Base-by-base conservation (phyloP, 306 rosid genomes). In the Abrus precatorius region DNA sequence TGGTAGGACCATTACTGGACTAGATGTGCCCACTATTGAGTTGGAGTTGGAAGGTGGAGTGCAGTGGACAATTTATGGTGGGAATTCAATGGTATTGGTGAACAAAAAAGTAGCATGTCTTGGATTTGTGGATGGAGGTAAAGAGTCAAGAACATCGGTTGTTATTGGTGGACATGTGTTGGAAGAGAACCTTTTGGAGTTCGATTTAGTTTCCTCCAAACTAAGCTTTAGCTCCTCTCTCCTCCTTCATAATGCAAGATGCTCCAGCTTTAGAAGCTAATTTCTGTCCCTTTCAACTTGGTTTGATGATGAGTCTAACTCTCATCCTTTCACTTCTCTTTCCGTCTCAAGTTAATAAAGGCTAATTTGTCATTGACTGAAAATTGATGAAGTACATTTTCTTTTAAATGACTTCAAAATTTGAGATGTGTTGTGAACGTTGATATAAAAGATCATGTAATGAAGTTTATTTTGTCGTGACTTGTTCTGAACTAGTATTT, bases 41-140 rank as follows among this genome's bases (percentile, higher is more conserved):
- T 64, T 84, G 43, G 83, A 36, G 71, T 27, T 84, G 2, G 3
- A 44, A 6, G 74, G 56, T 4, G 75, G 54, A 32, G 65, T 57
- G 49, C 1, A 32, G 12, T 84, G 85, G 90, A 70, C 10, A 30
- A 70, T 78, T 28, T 28, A 28, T 9, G 90, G 88, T 69, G 70
- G 12, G 0, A 84, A 84, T 74, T 81, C 84, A 33, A 81, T 84
- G 83, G 83, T 87, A 1, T 65, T 56, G 60, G 81, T 75, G 8
- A 75, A 72, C 8, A 66, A 52, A 41, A 49, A 65, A 0, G 79
- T 79, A 0, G 27, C 80, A 34, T 84, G 90, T 6, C 64, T 87
- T 7, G 88, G 54, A 61, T 79, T 84, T 79, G 81, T 84, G 57
- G 56, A 84, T 76, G 88, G 85, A 9, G 85, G 83, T 1, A 62